Evolutionary conservation across 257 asterid species (phyloP).

Genomic region (Coffea eugenioides): DNA sequence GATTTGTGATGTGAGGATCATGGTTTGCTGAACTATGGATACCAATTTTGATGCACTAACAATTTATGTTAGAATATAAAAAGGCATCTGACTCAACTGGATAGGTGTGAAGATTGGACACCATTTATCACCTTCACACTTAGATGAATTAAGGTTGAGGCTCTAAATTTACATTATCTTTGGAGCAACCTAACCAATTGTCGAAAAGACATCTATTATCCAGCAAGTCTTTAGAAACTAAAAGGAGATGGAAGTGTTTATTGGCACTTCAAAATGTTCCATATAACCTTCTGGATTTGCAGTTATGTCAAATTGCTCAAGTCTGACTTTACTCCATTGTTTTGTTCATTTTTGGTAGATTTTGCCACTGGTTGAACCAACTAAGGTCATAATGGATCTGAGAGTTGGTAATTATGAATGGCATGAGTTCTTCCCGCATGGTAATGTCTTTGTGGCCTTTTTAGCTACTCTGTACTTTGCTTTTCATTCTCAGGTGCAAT

Average conservation of each 20-base stretch:
- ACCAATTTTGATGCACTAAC: background rate
- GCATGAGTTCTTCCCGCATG: slow-evolving; percentile 95
- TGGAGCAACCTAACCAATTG: background rate
- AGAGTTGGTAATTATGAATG: slow-evolving; percentile 75
- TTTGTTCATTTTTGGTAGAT: slow-evolving; percentile 46
- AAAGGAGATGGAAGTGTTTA: background rate
- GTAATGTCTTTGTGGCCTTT: slow-evolving; percentile 40
- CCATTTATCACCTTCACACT: background rate
- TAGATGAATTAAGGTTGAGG: slow-evolving; percentile 5
- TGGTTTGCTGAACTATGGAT: background rate
- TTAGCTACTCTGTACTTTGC: background rate
- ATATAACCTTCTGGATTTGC: slow-evolving; percentile 6
- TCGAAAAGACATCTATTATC: background rate
- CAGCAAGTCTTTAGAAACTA: background rate
- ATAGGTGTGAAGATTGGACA: too few relatives aligned
- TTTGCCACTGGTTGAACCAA: slow-evolving; percentile 90
- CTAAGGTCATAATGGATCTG: slow-evolving; percentile 62
- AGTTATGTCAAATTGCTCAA: background rate
- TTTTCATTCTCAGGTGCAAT: slow-evolving; percentile 16
- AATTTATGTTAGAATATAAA: background rate
- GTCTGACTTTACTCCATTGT: slow-evolving; percentile 15
- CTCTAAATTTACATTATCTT: background rate
- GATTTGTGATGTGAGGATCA: background rate
- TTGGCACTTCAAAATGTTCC: background rate
- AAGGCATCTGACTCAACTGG: background rate